Percentiles rank a stretch among this genome's conserved stretches.
phyloP scores from a whole-genome alignment of 202 grass and related monocot species.

The Musa balbisiana region DNA sequence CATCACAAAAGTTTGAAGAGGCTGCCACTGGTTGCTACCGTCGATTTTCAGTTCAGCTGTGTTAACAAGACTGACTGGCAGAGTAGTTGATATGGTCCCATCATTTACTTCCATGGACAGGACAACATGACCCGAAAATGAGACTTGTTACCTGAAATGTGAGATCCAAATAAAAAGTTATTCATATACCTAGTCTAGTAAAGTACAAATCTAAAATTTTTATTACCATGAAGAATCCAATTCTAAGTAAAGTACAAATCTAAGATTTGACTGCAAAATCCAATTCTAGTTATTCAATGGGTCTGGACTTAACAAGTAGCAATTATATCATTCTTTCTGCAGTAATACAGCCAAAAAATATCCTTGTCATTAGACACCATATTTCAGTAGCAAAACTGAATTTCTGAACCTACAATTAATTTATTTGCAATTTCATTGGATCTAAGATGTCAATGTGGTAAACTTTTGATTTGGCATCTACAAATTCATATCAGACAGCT shows the following conservation, averaged over 20 bases:
- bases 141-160: conserved; percentile 54
- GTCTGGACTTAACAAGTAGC: no score
- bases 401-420: not conserved
- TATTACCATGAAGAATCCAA: not conserved
- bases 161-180: not conserved
- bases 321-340: not conserved
- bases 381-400: not conserved
- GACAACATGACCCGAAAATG: conserved; percentile 50
- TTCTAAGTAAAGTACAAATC: not conserved
- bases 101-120: conserved; percentile 63
- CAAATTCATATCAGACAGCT: no score
- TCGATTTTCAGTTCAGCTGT: conserved; percentile 39
- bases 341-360: not conserved
- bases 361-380: not conserved
- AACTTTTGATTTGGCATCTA: not conserved
- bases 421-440: not conserved
- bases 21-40: conserved; percentile 44
- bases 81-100: conserved; percentile 38
- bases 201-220: not conserved
- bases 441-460: not conserved
- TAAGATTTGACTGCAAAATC: not conserved
- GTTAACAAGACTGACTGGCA: conserved; percentile 34
- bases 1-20: conserved; percentile 45
- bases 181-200: not conserved
- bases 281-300: not conserved